Conservation (phyloP, 176 grass and related monocot species). For the Oropetium thomaeum region DNA sequence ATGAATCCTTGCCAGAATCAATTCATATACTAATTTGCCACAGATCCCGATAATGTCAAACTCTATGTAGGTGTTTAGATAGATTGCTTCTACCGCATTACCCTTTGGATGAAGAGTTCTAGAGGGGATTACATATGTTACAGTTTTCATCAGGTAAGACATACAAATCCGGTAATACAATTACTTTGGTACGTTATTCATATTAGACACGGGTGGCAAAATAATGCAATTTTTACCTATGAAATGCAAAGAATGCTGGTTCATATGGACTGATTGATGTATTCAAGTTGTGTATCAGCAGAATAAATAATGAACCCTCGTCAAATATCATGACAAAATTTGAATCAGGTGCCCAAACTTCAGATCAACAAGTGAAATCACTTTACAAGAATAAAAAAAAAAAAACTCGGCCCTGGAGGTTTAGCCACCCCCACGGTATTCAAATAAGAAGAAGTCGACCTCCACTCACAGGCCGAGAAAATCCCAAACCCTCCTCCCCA, state of each 20-base stretch:
- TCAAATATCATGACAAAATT: conserved; percentile 1
- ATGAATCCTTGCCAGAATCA: neutral
- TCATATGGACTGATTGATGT: neutral
- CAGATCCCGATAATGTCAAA: neutral
- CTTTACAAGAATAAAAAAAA: neutral
- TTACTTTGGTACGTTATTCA: neutral
- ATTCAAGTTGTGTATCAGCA: neutral
- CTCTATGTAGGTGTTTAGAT: neutral
- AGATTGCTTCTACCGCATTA: neutral
- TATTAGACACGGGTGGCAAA: neutral
- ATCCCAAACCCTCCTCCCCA: no score
- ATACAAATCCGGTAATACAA: neutral
- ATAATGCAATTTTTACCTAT: neutral
- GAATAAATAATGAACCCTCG: neutral
- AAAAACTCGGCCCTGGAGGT: no score
- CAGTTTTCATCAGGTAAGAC: neutral
- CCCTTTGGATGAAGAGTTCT: neutral
- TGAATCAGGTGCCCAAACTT: neutral
- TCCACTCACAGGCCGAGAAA: no score
- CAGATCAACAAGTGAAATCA: neutral
- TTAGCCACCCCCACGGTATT: no score
- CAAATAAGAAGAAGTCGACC: no score
- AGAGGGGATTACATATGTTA: neutral
- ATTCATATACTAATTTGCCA: neutral
- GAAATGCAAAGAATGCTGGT: neutral